phyloP scores from a whole-genome alignment of 2,329 filamentous ascomycete genomes.

The Arthrobotrys conoides region DNA sequence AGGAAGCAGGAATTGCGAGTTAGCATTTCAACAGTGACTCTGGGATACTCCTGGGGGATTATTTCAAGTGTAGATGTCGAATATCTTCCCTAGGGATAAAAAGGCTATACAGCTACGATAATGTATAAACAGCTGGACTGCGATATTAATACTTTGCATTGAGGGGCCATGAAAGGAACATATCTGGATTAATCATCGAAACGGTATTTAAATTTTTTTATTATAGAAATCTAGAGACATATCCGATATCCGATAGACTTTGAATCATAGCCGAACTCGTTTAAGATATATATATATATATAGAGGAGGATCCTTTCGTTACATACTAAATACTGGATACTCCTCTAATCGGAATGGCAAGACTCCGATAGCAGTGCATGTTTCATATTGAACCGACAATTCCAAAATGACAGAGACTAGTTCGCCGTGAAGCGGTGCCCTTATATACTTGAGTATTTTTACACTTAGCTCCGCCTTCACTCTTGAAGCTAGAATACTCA shows the following conservation, averaged over 20 bases:
- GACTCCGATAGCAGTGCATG: background rate
- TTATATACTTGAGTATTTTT: background rate
- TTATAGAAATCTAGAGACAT: background rate
- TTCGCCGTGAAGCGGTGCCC: background rate
- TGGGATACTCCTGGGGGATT: background rate
- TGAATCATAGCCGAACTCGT: background rate
- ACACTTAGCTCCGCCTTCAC: background rate
- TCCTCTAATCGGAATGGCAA: background rate
- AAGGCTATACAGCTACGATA: background rate
- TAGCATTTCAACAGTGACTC: background rate
- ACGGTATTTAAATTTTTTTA: background rate
- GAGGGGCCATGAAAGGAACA: background rate
- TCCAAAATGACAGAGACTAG: background rate
- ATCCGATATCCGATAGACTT: background rate
- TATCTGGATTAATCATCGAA: background rate
- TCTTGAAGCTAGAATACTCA: background rate
- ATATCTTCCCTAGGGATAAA: background rate
- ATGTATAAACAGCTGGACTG: background rate
- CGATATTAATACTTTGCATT: no score
- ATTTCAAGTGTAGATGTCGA: background rate
- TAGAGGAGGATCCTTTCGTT: background rate
- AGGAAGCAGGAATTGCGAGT: background rate
- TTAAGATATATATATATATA: background rate
- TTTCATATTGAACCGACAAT: background rate
- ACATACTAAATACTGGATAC: background rate